Percentiles rank a stretch among this genome's conserved stretches.
Evolutionary conservation across 257 asterid genomes (phyloP).

Genomic region (Nicotiana paniculata): DNA sequence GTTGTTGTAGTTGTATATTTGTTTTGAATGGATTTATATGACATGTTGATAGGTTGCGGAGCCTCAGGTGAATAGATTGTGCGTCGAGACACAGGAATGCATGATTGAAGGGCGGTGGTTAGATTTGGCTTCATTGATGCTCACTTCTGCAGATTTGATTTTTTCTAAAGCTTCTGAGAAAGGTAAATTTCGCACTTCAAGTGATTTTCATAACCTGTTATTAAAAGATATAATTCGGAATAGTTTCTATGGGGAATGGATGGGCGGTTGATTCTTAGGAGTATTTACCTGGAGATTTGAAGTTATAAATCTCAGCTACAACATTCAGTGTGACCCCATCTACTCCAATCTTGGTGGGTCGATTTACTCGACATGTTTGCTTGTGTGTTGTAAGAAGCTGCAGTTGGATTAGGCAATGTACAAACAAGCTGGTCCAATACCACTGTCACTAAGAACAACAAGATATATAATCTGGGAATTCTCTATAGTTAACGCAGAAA

Average conservation of each 20-base stretch:
- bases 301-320: neutral
- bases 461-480: neutral
- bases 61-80: conserved; percentile 57
- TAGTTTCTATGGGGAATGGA: neutral
- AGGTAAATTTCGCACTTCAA: conserved; percentile 33
- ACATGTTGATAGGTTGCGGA: conserved; percentile 52
- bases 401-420: neutral
- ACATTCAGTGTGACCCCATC: neutral
- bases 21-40: neutral
- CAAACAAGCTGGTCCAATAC: neutral
- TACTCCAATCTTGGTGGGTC: neutral
- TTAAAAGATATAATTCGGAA: neutral
- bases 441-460: neutral
- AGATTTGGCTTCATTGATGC: conserved; percentile 73
- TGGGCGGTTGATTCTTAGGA: neutral
- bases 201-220: neutral
- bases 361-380: neutral
- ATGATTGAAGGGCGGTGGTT: conserved; percentile 51
- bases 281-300: neutral
- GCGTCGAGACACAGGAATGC: conserved; percentile 65
- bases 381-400: neutral
- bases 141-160: conserved; percentile 72
- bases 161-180: conserved; percentile 75
- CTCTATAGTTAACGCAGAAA: neutral
- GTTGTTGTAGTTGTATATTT: neutral